These are phyloP conservation scores for Lipomyces spencermartinsiae DNA, from an alignment of 805 yeast genomes.

Conservation along the genomic window DNA sequence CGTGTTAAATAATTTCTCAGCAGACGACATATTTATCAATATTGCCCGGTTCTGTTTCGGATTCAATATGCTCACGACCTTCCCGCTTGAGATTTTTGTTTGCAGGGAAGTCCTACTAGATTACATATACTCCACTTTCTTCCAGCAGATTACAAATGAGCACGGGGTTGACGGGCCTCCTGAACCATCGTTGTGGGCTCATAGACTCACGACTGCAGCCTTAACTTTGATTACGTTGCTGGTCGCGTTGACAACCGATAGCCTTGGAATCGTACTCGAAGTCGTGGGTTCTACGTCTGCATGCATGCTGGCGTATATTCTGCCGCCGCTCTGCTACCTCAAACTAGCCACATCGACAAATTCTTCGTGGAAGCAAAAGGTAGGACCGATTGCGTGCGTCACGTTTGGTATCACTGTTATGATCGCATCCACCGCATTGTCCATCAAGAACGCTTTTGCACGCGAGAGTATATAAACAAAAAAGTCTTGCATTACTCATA, in stretches of 20 bases:
- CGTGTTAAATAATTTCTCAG: conserved; percentile 82
- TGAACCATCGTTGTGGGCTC: conserved; percentile 45
- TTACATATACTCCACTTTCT: conserved; percentile 46
- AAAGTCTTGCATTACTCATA: neutral
- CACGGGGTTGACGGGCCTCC: conserved; percentile 4
- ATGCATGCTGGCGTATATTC: conserved; percentile 86
- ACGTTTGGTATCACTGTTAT: conserved; percentile 77
- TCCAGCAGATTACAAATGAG: neutral
- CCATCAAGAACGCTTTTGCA: conserved; percentile 21
- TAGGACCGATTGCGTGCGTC: conserved; percentile 67
- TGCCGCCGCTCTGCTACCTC: conserved; percentile 85
- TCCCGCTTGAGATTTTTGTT: conserved; percentile 89
- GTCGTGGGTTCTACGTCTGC: conserved; percentile 94
- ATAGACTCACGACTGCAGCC: conserved; percentile 67
- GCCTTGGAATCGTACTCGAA: conserved; percentile 86
- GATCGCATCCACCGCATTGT: conserved; percentile 63
- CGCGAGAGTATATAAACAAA: neutral
- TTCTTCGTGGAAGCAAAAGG: conserved; percentile 46
- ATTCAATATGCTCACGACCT: conserved; percentile 88
- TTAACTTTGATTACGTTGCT: conserved; percentile 74
- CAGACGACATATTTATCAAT: conserved; percentile 74
- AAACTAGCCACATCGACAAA: conserved; percentile 57
- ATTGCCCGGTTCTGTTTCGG: conserved; percentile 92
- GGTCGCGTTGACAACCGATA: conserved; percentile 77
- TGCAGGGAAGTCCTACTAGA: conserved; percentile 86